Evolutionary conservation across 73 alveolate species (phyloP), one percentile per base, ranked within the genome.

Genomic region (Paramecium pentaurelia): DNA sequence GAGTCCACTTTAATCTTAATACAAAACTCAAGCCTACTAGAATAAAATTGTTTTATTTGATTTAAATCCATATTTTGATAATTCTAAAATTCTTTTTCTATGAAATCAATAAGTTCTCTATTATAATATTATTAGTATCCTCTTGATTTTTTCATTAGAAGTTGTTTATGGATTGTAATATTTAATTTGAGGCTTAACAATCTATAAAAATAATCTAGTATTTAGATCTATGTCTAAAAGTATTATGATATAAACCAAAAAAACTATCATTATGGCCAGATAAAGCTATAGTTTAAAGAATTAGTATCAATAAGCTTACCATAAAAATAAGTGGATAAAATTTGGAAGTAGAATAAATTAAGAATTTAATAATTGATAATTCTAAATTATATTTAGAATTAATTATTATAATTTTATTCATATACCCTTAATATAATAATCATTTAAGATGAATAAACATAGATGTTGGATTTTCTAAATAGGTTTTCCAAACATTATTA

Each of bases 381-480:
- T n/a, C 20, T 49, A 4, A 12, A 14, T 14, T 14, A 22, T 22
- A 12, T 49, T 54, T 18, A 54, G 32, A 18, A 54, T 18, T 18
- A n/a, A 54, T 54, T 16, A 54, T 54, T 54, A 18, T 54, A 54
- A 54, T 54, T 16, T 54, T 3, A n/a, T 54, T 18, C 0, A 54
- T 54, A 0, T 54, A 54, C 70, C 70, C 70, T 18, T 54, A 54
- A 54, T 7, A 6, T 54, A 54, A 54, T 28, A 64, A 38, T 89
- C 94, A 93, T 83, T 93, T 93, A 16, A 93, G 92, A 49, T 93
- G 88, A 30, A 93, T 64, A 14, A 97, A 96, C 99, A 97, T 97
- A 30, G 93, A 49, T 28, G 94, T 88, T 9, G 99, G 99, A 89
- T 97, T 96, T 80, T 96, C 97, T 64, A 97, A 54, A 44, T 92